Evolutionary conservation across 805 yeast species (phyloP), one percentile per base, ranked within the genome.

Genomic region (Monosporozyma siamensis): DNA sequence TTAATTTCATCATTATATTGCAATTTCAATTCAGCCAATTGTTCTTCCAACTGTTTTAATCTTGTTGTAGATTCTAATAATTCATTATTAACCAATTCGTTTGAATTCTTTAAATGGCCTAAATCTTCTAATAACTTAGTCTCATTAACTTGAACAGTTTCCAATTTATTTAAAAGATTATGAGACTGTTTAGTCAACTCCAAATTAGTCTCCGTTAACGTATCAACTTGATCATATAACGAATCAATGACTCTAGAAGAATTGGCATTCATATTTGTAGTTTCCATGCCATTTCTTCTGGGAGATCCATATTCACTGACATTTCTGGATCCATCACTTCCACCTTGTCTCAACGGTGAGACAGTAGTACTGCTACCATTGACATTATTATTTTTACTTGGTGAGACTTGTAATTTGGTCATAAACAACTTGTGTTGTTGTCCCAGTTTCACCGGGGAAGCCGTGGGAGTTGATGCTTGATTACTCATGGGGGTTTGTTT

Each of bases 81-180:
- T 30, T 32, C 21, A 42, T 69, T 69, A 83, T 74, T 80, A 34
- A 82, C 68, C 66, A 80, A 80, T 48, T 83, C 88, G 51, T 80
- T 80, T 53, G 86, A 90, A 58, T 82, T 89, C 59, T 81, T 81
- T 30, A 82, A 67, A 48, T 78, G 79, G 24, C 86, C 77, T 41
- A 70, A 53, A 23, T 70, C 63, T 40, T 74, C 69, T 51, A 70
- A 65, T 46, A 78, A 74, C 58, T 77, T 77, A 46, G 65, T 35
- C 68, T 66, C 56, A 49, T 51, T 51, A 54, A 66, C 51, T 58
- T 65, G 53, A 43, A 63, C 69, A 38, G 69, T 58, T 48, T 77
- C 80, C 8, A 66, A 55, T 49, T 74, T 75, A 49, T 74, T 66
- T 37, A 75, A 63, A 43, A 79, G 79, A 38, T 77, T 77, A 29